Conservation (phyloP, 805 yeast genomes). For the Kuraishia ogatae region DNA sequence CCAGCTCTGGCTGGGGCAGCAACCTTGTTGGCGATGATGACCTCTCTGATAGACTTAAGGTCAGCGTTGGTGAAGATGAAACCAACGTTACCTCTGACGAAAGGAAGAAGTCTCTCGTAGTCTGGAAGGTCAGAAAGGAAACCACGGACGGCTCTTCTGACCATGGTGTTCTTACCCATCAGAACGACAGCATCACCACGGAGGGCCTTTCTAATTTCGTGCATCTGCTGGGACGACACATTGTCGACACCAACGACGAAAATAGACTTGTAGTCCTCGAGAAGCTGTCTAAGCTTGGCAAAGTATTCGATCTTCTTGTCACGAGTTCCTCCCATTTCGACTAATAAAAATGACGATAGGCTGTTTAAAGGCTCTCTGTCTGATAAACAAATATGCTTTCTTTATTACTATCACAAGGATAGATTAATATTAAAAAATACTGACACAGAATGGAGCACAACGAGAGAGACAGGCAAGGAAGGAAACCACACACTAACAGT, state of each 20-base stretch:
- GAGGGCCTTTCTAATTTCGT: conserved; percentile 95
- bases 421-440: neutral
- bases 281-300: conserved; percentile 86
- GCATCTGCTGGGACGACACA: conserved; percentile 99
- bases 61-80: conserved; percentile 98
- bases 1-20: conserved; percentile 99
- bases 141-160: conserved; percentile 98
- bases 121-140: conserved; percentile 92
- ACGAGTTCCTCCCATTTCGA: conserved; percentile 99
- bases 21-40: conserved; percentile 83
- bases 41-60: conserved; percentile 87
- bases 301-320: conserved; percentile 96
- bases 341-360: conserved; percentile 69
- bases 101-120: conserved; percentile 89
- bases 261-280: conserved; percentile 96
- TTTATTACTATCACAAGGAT: neutral
- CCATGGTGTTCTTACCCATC: conserved; percentile 99
- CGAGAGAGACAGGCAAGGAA: neutral
- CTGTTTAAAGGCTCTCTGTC: conserved; percentile 62
- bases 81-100: conserved; percentile 97
- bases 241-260: conserved; percentile 99
- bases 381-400: neutral
- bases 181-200: conserved; percentile 92
- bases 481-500: neutral
- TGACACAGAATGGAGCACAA: neutral